Base-by-base conservation (phyloP, 1,139 yeast species). In the Yamadazyma triangularis region DNA sequence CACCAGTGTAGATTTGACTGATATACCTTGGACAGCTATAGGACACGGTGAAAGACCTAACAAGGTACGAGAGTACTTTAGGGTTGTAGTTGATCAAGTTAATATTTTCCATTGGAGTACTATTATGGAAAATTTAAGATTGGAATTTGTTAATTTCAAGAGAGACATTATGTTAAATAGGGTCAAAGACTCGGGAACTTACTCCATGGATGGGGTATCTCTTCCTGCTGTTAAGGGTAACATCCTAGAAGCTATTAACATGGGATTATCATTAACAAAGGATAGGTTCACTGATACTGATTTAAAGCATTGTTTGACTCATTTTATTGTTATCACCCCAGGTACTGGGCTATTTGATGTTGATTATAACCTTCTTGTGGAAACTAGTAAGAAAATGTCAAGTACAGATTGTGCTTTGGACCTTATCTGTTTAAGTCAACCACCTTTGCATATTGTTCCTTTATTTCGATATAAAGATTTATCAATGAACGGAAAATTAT, bases 1-100 rank as follows among this genome's bases (percentile, higher is more conserved):
- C 50, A 80, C 95, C 1, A 80, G 91, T 39, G 81, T 89, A 14
- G 94, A 87, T 45, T 51, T 74, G 25, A 78, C 79, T 4, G 74
- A 73, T 34, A 65, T 67, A 5, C 74, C 79, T 1, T 73, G 79
- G 66, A 60, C 60, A 3, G 66, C 72, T 4, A 59, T 81, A 29
- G 61, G 71, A 20, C 79, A 77, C 10, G 97, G 97, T 0, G 93
- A 86, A 42, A 63, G 84, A 34, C 79, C 84, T 3, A 63, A 71
- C 26, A 74, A 77, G 29, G 71, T 89, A 2, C 66, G 76, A 35
- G 96, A 91, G 52, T 89, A 79, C 51, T 93, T 80, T 51, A 68
- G 97, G 31, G 95, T 91, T 11, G 98, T 91, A 3, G 96, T 91
- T 2, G 98, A 93, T 53, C 96, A 89, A 52, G 93, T 87, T 7